Evolutionary conservation across 257 asterid species (phyloP).

Genomic region (Solanum chaucha): DNA sequence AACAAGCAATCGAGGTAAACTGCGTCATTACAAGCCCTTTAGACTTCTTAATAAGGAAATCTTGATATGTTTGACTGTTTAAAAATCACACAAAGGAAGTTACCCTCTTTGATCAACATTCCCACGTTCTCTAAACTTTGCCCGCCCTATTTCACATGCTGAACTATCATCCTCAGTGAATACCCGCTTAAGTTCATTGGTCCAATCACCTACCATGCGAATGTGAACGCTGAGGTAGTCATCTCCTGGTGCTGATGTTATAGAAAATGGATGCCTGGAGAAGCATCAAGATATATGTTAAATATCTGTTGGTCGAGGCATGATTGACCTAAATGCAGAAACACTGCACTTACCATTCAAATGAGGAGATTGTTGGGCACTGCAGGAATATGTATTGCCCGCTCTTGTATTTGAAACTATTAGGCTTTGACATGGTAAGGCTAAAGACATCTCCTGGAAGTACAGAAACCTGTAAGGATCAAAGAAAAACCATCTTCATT

Average conservation of each 20-base stretch:
- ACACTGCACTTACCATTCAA: constrained; percentile 54
- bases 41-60: neutral
- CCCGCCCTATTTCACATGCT: constrained; percentile 44
- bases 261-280: constrained; percentile 94
- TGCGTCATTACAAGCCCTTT: constrained; percentile 15
- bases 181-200: constrained; percentile 47
- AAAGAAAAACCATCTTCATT: neutral
- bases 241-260: constrained; percentile 96
- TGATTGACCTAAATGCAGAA: neutral
- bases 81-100: neutral
- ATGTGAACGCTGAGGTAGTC: constrained; percentile 75
- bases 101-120: constrained; percentile 62
- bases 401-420: constrained; percentile 76
- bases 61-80: neutral
- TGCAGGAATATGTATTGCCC: constrained; percentile 80
- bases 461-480: constrained; percentile 58
- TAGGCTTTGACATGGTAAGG: constrained; percentile 75
- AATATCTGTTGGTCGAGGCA: neutral
- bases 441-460: constrained; percentile 96
- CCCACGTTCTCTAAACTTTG: constrained; percentile 44
- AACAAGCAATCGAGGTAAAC: constrained; percentile 66
- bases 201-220: constrained; percentile 71
- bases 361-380: constrained; percentile 76
- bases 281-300: neutral
- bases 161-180: constrained; percentile 53